phyloP scores from a whole-genome alignment of 2,329 filamentous ascomycete genomes.

The Exutisphaerella laricina region DNA sequence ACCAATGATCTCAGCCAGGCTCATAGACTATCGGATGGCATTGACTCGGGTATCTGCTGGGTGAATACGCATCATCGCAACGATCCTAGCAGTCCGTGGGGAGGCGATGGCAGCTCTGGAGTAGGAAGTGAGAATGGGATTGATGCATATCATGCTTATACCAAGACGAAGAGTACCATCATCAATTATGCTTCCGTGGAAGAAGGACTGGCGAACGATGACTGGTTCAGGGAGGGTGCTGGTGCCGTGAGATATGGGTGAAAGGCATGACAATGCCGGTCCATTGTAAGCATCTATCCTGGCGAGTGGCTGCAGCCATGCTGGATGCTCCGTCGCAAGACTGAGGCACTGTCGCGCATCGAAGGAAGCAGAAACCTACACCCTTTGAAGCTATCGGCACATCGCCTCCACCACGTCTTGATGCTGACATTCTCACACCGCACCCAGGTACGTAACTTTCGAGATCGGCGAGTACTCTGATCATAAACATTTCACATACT shows the following conservation, averaged over 20 bases:
- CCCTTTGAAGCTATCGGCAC: no score
- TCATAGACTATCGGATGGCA: slow-evolving; percentile 41
- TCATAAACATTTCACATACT: no score
- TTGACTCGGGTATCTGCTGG: slow-evolving; percentile 66
- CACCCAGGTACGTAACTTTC: no score
- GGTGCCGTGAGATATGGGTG: slow-evolving; percentile 58
- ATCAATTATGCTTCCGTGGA: slow-evolving; percentile 60
- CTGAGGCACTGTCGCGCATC: no score
- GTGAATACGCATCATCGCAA: slow-evolving; percentile 60
- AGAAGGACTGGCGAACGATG: slow-evolving; percentile 50
- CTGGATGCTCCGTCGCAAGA: no score
- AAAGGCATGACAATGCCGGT: no score
- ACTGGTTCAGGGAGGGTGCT: slow-evolving; percentile 61
- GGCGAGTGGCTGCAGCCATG: no score
- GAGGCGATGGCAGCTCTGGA: slow-evolving; percentile 56
- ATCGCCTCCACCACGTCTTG: no score
- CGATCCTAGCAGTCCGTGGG: slow-evolving; percentile 67
- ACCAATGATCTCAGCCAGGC: slow-evolving; percentile 50
- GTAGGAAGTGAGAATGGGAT: slow-evolving; percentile 68
- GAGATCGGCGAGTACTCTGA: no score
- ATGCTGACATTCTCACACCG: no score
- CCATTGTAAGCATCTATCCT: no score
- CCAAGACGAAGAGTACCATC: slow-evolving; percentile 58
- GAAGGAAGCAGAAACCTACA: no score
- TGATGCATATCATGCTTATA: slow-evolving; percentile 45